Conservation (phyloP, 192 early-diverging fungal genomes). For the Coemansia sp. region DNA sequence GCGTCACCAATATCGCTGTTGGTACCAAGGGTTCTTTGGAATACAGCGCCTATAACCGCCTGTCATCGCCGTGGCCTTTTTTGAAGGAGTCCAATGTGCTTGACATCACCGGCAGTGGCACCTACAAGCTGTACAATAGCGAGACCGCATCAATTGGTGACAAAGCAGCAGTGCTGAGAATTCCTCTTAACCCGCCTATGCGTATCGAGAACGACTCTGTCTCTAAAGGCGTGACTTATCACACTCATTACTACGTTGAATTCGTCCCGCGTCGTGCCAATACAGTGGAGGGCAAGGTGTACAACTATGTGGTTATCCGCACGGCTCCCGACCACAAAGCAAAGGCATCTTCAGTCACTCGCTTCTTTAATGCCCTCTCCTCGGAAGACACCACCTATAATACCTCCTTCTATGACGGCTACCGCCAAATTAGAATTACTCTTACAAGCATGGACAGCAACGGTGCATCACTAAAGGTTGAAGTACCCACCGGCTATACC, state of each 20-base stretch:
- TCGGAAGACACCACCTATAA: background rate
- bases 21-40: background rate
- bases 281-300: background rate
- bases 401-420: background rate
- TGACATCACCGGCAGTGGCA: background rate
- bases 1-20: background rate
- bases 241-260: constrained; percentile 1
- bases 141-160: background rate
- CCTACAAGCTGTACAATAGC: background rate
- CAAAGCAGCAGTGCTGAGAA: background rate
- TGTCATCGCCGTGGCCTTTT: background rate
- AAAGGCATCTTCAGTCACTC: background rate
- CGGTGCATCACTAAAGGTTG: background rate
- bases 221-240: background rate
- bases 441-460: background rate
- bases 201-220: background rate
- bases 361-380: background rate
- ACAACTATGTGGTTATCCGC: background rate
- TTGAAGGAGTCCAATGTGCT: background rate
- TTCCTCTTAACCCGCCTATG: background rate
- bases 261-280: background rate
- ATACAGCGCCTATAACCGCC: background rate
- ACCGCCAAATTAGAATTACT: background rate
- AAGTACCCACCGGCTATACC: background rate
- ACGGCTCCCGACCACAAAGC: background rate